Percentiles rank a stretch among this genome's conserved stretches.
These are phyloP conservation scores for Zea mays DNA, from an alignment of 176 grass and related monocot genomes.

Conservation along the genomic window DNA sequence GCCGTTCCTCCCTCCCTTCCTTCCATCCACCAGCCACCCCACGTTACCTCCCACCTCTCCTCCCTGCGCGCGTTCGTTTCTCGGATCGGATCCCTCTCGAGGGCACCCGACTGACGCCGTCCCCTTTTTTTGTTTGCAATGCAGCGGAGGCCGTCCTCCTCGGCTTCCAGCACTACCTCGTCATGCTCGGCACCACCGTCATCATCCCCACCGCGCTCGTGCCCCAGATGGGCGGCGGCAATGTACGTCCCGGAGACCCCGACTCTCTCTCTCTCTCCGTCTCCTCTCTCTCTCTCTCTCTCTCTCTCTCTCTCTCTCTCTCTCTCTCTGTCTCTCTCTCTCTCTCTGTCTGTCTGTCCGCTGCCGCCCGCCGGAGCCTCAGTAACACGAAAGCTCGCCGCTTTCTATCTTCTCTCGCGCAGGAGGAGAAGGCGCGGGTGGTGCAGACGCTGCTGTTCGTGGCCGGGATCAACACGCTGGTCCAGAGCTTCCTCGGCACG, in stretches of 20 bases:
- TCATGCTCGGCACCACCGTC: constrained; percentile 94
- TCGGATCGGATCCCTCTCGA: neutral
- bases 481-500: constrained; percentile 84
- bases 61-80: constrained; percentile 3
- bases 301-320: no score
- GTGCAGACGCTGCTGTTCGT: constrained; percentile 92
- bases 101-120: neutral
- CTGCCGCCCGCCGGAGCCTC: neutral
- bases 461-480: constrained; percentile 81
- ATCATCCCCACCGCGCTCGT: constrained; percentile 78
- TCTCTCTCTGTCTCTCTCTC: no score
- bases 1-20: no score
- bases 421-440: constrained; percentile 92
- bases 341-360: no score
- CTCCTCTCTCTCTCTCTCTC: neutral
- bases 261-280: no score
- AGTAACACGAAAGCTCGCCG: constrained; percentile 11
- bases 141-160: constrained; percentile 64
- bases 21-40: no score
- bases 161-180: constrained; percentile 91
- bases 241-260: constrained; percentile 22
- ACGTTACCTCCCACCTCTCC: no score
- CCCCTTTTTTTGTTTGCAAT: neutral
- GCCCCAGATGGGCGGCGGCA: constrained; percentile 76
- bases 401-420: neutral